Conservation (phyloP, 1,284 basidiomycete species). For the Rhodotorula sp. region DNA sequence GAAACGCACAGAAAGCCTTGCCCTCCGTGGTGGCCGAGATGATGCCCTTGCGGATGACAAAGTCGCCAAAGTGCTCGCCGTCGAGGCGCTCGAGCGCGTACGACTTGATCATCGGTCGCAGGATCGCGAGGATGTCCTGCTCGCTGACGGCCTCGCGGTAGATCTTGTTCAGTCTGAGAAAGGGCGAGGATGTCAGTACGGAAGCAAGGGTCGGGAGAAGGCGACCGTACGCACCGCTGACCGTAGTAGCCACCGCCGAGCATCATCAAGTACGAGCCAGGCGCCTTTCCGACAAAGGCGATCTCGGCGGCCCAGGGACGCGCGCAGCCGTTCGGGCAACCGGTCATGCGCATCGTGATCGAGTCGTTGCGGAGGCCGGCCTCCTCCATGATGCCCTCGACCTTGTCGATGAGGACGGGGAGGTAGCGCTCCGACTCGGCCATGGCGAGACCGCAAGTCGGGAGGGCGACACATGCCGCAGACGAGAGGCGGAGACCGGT, state of each 20-base stretch:
- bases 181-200: neutral
- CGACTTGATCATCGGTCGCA: constrained; percentile 86
- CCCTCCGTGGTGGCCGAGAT: constrained; percentile 26
- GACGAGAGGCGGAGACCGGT: constrained; percentile 78
- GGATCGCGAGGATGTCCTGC: constrained; percentile 86
- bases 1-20: constrained; percentile 6
- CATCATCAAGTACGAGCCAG: constrained; percentile 89
- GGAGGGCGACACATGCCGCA: constrained; percentile 90
- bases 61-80: constrained; percentile 96
- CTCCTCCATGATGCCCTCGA: constrained; percentile 91
- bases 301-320: constrained; percentile 80
- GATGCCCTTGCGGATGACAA: constrained; percentile 61
- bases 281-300: constrained; percentile 95
- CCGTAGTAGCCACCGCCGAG: constrained; percentile 94
- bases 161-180: constrained; percentile 37
- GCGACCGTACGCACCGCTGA: constrained; percentile 56
- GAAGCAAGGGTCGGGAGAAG: constrained; percentile 50
- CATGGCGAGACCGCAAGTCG: constrained; percentile 94
- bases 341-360: constrained; percentile 90
- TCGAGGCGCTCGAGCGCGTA: constrained; percentile 84
- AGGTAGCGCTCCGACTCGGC: constrained; percentile 92
- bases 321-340: constrained; percentile 49
- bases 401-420: constrained; percentile 90
- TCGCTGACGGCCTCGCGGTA: constrained; percentile 80
- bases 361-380: constrained; percentile 88